Evolutionary conservation across 208 protist genomes (phyloP), one percentile per base, ranked within the genome.

Genomic region (Leishmania tropica): DNA sequence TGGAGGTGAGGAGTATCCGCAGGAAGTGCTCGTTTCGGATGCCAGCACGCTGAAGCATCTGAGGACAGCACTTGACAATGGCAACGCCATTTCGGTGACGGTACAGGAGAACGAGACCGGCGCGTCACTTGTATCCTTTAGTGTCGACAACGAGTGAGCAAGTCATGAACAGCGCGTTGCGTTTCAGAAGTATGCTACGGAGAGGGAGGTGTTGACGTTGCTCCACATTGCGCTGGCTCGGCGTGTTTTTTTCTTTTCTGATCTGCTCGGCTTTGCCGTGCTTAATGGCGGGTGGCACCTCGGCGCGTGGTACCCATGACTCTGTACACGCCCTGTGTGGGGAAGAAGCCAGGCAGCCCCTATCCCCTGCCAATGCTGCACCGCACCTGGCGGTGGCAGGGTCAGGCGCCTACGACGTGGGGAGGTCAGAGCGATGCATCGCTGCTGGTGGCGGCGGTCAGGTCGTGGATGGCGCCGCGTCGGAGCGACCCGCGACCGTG

Each of bases 1-100:
- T 1, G 83, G 84, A 21, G 85, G 85, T 7, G 78, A 82, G 10
- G 85, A 89, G 76, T 89, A 89, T 67, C 65, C 62, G 35, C 71
- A 83, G 31, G 78, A 76, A 35, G 85, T 89, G 45, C 24, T 71
- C 1, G 79, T 89, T 0, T 60, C 53, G 1, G 85, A 88, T 51
- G 80, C 76, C 11, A 73, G n/a, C 11, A 70, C 37, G 5, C 28
- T 82, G 70, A 56, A 81, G 11, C 10, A 64, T 31, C 45, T 89
- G 65, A 68, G 47, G 35, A 58, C 6, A 19, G 82, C 42, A 7
- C 80, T 89, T 15, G 56, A 86, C 45, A 67, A 60, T 1, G 85
- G 83, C 3, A 76, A 40, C 13, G 47, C 40, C 8, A 78, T 89
- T 28, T 28, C 72, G n/a, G 85, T 89, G 28, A 81, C 47, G 7